A percentile compares a stretch with the other conserved stretches of the same genome.
Conservation (phyloP, 345 rosid genomes). For the Sisymbrium irio region DNA sequence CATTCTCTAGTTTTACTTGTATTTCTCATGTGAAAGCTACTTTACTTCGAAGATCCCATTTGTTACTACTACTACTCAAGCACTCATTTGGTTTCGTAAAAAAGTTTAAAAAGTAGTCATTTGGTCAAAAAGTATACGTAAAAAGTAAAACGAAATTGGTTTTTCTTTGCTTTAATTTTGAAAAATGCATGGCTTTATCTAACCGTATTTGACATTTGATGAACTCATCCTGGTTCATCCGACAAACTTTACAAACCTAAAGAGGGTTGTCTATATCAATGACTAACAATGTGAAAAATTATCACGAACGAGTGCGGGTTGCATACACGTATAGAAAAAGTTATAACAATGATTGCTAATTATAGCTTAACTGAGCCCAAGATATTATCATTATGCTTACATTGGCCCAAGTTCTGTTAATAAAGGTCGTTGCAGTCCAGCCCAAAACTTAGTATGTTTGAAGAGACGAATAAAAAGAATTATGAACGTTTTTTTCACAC, state of each 20-base stretch:
- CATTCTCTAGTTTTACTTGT: background rate
- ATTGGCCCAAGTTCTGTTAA: background rate
- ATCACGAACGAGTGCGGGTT: background rate
- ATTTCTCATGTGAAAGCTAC: slow-evolving; percentile 12
- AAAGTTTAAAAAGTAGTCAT: background rate
- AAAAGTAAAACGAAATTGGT: background rate
- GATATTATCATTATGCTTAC: background rate
- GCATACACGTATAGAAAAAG: background rate
- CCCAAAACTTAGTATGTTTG: background rate
- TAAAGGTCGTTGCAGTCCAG: background rate
- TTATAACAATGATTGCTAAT: background rate
- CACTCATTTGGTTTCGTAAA: background rate
- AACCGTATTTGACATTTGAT: background rate
- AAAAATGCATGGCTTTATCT: background rate
- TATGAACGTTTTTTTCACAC: background rate
- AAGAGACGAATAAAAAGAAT: background rate
- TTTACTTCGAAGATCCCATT: background rate
- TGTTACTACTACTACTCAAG: slow-evolving; percentile 3
- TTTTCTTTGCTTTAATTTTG: background rate
- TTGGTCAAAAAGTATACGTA: slow-evolving; percentile 5
- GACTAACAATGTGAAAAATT: background rate
- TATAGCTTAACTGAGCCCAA: too few relatives aligned
- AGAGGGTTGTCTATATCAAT: background rate
- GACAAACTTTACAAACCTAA: background rate
- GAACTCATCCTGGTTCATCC: background rate